Conservation (phyloP, 2,329 filamentous ascomycete species). For the Fusarium chuoi region DNA sequence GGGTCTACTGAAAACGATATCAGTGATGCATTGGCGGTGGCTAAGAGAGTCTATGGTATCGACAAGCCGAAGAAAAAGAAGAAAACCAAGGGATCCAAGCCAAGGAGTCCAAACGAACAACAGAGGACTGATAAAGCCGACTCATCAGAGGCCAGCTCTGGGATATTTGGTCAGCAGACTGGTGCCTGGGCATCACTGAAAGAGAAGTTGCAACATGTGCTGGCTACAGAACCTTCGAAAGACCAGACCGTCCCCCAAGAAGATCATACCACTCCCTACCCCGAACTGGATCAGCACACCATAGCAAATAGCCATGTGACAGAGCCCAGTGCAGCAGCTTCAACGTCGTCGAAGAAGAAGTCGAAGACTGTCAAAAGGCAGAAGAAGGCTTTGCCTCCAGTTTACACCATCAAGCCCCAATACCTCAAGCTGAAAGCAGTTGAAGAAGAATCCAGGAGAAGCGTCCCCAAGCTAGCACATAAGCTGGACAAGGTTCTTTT, state of each 20-base stretch:
- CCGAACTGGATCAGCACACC: background rate
- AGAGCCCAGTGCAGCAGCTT: background rate
- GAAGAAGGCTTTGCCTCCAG: slow-evolving; percentile 27
- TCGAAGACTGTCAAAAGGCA: background rate
- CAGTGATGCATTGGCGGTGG: slow-evolving; percentile 36
- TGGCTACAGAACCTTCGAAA: background rate
- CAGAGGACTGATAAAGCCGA: background rate
- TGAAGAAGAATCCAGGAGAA: slow-evolving; percentile 46
- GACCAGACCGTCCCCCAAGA: background rate
- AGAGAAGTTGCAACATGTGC: slow-evolving; percentile 40
- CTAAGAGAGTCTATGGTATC: slow-evolving; percentile 41
- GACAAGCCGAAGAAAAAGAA: slow-evolving; percentile 1
- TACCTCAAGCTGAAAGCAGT: slow-evolving; percentile 46
- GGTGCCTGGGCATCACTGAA: slow-evolving; percentile 46
- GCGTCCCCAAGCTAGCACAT: slow-evolving; percentile 73
- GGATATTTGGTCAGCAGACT: background rate
- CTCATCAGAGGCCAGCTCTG: background rate
- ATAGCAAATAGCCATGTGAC: background rate
- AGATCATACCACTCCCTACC: background rate
- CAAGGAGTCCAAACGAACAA: background rate
- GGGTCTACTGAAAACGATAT: slow-evolving; percentile 23
- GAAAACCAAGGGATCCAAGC: slow-evolving; percentile 2
- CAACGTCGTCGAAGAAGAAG: background rate
- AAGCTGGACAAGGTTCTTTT: slow-evolving; percentile 91
- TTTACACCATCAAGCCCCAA: slow-evolving; percentile 45